phyloP scores from a whole-genome alignment of 306 rosid genomes.

The Hippophae tibetana region DNA sequence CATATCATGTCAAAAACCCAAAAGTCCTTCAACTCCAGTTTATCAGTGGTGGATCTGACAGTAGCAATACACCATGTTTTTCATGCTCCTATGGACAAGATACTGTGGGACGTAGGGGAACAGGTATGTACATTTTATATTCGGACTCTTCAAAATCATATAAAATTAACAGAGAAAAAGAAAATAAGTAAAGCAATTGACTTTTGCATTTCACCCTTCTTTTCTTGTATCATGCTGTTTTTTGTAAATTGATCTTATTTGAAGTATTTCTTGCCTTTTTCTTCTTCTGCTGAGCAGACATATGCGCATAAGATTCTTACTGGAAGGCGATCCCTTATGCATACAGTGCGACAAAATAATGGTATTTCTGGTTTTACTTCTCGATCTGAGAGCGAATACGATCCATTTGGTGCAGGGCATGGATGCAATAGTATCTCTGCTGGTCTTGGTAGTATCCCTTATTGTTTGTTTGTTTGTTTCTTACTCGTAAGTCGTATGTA shows the following conservation, averaged over 20 bases:
- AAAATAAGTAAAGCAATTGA: neutral
- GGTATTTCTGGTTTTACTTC: slow-evolving; percentile 74
- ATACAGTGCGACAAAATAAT: slow-evolving; percentile 48
- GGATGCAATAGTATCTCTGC: slow-evolving; percentile 97
- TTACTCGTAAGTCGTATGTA: neutral
- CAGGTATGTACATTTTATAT: slow-evolving; percentile 50
- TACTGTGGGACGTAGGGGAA: slow-evolving; percentile 85
- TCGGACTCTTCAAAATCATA: neutral
- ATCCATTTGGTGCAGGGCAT: slow-evolving; percentile 88
- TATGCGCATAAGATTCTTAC: slow-evolving; percentile 85
- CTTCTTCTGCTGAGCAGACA: slow-evolving; percentile 44
- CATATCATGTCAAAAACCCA: slow-evolving; percentile 30
- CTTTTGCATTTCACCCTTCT: neutral
- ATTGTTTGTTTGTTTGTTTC: slow-evolving; percentile 1
- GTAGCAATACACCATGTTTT: slow-evolving; percentile 88
- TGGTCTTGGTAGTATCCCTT: slow-evolving; percentile 61
- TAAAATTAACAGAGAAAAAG: neutral
- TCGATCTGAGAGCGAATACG: slow-evolving; percentile 70
- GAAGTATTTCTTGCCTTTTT: neutral
- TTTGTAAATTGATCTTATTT: neutral
- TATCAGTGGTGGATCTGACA: slow-evolving; percentile 72
- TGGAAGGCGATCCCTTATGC: slow-evolving; percentile 66
- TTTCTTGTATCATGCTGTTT: too few species aligned
- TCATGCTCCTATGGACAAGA: slow-evolving; percentile 81
- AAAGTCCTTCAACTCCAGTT: slow-evolving; percentile 43